Percentiles rank a stretch among this genome's conserved stretches.
Evolutionary conservation across 192 early-diverging fungal genomes (phyloP).

Genomic region (Coemansia sp.): DNA sequence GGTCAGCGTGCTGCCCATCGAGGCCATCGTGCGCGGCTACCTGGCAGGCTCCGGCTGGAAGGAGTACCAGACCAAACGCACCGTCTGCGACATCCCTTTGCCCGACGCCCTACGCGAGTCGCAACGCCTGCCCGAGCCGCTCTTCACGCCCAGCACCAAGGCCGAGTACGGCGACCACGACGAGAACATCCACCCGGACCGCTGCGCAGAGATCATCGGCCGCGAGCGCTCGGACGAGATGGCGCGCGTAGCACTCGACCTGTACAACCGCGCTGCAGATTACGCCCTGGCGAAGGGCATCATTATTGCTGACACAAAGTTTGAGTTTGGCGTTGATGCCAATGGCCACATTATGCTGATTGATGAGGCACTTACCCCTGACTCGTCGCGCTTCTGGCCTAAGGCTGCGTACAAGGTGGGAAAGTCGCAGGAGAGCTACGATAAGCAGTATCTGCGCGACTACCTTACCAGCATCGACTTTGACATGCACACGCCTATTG

Average conservation of each 20-base stretch:
- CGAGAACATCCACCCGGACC: conserved; percentile 96
- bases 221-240: conserved; percentile 73
- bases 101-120: conserved; percentile 79
- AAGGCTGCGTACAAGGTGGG: conserved; percentile 76
- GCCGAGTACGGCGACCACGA: conserved; percentile 98
- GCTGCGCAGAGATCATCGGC: conserved; percentile 84
- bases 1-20: conserved; percentile 88
- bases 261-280: conserved; percentile 83
- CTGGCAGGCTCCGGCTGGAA: conserved; percentile 95
- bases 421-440: conserved; percentile 79
- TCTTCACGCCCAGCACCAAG: conserved; percentile 99
- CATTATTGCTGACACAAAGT: conserved; percentile 99
- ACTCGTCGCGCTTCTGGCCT: conserved; percentile 99
- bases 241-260: conserved; percentile 64
- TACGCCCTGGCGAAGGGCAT: conserved; percentile 84
- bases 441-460: conserved; percentile 97
- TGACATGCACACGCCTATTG: conserved; percentile 78
- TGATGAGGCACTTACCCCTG: conserved; percentile 97
- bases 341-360: conserved; percentile 78
- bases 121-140: conserved; percentile 71
- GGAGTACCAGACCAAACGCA: conserved; percentile 91
- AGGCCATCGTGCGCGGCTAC: conserved; percentile 98
- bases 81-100: conserved; percentile 89
- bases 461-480: conserved; percentile 86
- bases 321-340: conserved; percentile 96